phyloP scores from a whole-genome alignment of 192 early-diverging fungal species.

The Entomortierella chlamydospora region DNA sequence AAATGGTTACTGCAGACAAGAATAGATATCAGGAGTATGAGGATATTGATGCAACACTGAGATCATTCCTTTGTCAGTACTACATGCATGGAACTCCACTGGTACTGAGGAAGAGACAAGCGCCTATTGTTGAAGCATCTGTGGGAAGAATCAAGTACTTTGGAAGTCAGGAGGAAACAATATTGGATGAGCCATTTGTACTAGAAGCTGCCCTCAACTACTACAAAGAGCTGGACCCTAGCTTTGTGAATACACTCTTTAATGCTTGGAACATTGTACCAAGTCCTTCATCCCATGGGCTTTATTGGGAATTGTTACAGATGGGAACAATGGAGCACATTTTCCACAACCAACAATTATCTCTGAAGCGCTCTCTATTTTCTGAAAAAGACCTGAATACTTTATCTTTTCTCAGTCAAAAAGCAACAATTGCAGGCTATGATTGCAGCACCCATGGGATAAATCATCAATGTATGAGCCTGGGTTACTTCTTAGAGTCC shows the following conservation, averaged over 20 bases:
- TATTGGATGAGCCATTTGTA: constrained; percentile 23
- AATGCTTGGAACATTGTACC: neutral
- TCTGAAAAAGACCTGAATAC: neutral
- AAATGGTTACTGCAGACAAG: neutral
- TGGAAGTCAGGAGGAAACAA: neutral
- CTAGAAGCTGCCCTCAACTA: constrained; percentile 30
- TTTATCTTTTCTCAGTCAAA: neutral
- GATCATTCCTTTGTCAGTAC: constrained; percentile 15
- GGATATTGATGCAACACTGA: constrained; percentile 9
- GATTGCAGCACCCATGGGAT: neutral
- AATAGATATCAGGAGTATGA: constrained; percentile 15
- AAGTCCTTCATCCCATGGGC: constrained; percentile 17
- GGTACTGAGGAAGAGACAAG: constrained; percentile 5
- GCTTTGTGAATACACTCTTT: constrained; percentile 19
- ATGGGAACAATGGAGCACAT: constrained; percentile 15
- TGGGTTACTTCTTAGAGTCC: neutral
- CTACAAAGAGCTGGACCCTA: constrained; percentile 4
- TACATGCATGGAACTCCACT: constrained; percentile 17
- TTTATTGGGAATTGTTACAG: constrained; percentile 15
- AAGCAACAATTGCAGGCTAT: neutral
- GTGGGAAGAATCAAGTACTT: constrained; percentile 12
- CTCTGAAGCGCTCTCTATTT: constrained; percentile 7
- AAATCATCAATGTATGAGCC: neutral
- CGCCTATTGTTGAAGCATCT: constrained; percentile 26
- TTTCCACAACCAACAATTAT: constrained; percentile 23